Base-by-base conservation (phyloP, 2,329 filamentous ascomycete species). In the Huntiella savannae region DNA sequence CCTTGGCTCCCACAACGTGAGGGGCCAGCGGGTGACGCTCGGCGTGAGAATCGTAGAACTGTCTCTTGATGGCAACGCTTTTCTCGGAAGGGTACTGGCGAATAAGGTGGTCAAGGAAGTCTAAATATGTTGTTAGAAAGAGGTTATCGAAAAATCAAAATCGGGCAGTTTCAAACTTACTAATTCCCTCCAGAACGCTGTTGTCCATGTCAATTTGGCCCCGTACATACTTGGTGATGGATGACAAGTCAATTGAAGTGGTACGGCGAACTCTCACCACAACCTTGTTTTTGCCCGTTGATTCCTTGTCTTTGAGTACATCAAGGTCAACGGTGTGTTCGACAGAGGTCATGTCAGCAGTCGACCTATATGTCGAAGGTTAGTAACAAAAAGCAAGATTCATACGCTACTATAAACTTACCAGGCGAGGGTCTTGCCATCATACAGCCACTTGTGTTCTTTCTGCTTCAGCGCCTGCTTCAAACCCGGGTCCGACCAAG, bases 341-440 rank as follows among this genome's bases (percentile, higher is more conserved):
- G 4, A 75, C 52, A 46, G 76, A 71, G 3, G 42, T 19, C 15
- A 47, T 38, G 10, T 47, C 41, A 7, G 38, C 33, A 3, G 61
- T 62, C 8, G 63, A 66, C 59, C 58, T 62, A 13, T 32, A 12
- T 40, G 36, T 57, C 42, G 56, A 51, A 33, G 40, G n/a, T 36
- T 17, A 35, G 39, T 16, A 28, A 28, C 36, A 10, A 15, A 10
- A 41, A 22, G 12, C n/a, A 7, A 10, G 2, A 34, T 19, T 6
- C 36, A 12, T 13, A 43, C 7, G 43, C 4, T 22, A 12, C 32
- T 12, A 45, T 2, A 35, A 40, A 15, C 65, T 55, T 65, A 82
- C 88, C 91, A 98, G 12, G 85, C 87, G 40, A 98, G 69, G 59
- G 80, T 84, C 55, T 79, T 78, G 22, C 84, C 83, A 62, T 96